Base-by-base conservation (phyloP, 139 green algal species). In the Picochlorum sp. region DNA sequence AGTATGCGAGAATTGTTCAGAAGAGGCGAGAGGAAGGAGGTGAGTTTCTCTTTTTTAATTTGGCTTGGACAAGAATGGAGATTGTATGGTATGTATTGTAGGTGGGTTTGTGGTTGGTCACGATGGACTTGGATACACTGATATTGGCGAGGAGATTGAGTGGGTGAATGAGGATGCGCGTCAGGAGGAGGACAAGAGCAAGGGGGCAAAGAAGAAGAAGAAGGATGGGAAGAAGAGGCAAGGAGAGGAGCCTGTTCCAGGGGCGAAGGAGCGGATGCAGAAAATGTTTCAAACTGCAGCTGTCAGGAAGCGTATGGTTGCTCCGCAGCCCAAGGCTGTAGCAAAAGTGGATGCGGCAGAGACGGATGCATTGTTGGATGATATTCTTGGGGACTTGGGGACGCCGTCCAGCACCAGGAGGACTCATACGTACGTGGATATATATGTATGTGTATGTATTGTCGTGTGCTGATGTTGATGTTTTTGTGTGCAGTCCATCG, bases 111-210 rank as follows among this genome's bases (percentile, higher is more conserved):
- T 95, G 4, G 77, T 89, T 14, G 87, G 91, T 52, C 85, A 92
- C 59, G 82, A 87, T 30, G 86, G 70, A 4, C 34, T 77, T n/a
- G 83, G 85, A 4, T 97, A 97, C 59, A 76, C 57, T 31, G 91
- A 98, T 49, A 78, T 93, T 34, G 92, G 88, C 0, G 89, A 95
- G 67, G 91, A 97, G 56, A 84, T 95, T 9, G 84, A 96, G 41
- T 95, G 78, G 77, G 65, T 65, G 60, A 66, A 49, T 34, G 9
- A 24, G 26, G 45, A 26, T 24, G 67, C 57, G 18, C 30, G 56
- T 28, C 67, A 67, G 15, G 30, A 44, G 54, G 30, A 28, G 30
- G 44, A 62, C 24, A 13, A 14, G 21, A 68, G 67, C 26, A 70
- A 69, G 37, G 18, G 47, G 16, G 67, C 67, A 28, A 30, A n/a